Percentiles rank a stretch among this genome's conserved stretches.
Evolutionary conservation across 441 rosid species (phyloP).

Genomic region (Brassica hybrid): DNA sequence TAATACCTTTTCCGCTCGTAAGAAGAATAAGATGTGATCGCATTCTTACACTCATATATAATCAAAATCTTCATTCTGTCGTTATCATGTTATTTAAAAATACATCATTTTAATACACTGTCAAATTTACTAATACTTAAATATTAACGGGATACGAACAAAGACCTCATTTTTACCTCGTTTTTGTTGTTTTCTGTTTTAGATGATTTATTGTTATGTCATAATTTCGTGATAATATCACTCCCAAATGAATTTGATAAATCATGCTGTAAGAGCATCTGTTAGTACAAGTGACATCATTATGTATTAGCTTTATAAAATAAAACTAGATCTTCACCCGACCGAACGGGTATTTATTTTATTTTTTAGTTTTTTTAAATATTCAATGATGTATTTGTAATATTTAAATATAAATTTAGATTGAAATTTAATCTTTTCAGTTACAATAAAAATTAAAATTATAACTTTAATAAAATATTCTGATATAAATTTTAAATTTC

Average conservation of each 20-base stretch:
- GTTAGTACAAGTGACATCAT: not conserved
- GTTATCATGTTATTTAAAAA: not conserved
- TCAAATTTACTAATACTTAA: not conserved
- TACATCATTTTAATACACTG: conserved; percentile 9
- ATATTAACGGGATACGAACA: not conserved
- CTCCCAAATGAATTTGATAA: conserved; percentile 11
- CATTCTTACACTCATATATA: conserved; percentile 5
- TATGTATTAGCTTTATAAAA: not conserved
- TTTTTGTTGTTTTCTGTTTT: not conserved
- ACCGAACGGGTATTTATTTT: too few species aligned
- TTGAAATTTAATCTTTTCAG: too few species aligned
- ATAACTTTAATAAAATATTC: too few species aligned
- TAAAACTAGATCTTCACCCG: not conserved
- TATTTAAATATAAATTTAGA: too few species aligned
- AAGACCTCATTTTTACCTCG: not conserved
- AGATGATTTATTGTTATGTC: conserved; percentile 14
- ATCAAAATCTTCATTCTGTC: not conserved
- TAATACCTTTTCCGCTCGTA: not conserved
- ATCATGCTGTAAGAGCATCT: conserved; percentile 1
- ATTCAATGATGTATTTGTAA: too few species aligned
- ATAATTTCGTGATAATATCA: not conserved
- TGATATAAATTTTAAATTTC: too few species aligned
- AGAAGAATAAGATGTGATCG: conserved; percentile 7
- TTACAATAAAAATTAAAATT: too few species aligned
- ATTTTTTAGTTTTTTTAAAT: too few species aligned